phyloP scores from a whole-genome alignment of 1,139 yeast species.

The Saccharomyces pastorianus region DNA sequence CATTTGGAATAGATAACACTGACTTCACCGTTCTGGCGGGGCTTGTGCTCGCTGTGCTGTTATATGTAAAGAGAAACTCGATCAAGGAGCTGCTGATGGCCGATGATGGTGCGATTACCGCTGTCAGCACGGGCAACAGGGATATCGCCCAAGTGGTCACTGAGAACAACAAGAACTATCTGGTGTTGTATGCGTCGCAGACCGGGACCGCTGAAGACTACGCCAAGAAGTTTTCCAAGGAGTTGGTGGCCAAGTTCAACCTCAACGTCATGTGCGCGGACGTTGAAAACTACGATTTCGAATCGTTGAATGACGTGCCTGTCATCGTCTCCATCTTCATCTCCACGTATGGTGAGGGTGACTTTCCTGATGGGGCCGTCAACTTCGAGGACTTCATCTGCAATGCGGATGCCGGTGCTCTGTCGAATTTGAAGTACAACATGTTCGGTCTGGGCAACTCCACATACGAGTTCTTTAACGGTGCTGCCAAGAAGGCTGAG shows the following conservation, averaged over 20 bases:
- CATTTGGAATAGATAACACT: constrained; percentile 44
- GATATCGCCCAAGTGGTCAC: constrained; percentile 58
- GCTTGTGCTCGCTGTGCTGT: constrained; percentile 43
- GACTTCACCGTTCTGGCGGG: constrained; percentile 65
- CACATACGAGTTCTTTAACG: constrained; percentile 85
- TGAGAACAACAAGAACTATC: constrained; percentile 61
- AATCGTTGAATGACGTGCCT: constrained; percentile 54
- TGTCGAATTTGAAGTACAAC: constrained; percentile 58
- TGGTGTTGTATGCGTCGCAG: constrained; percentile 86
- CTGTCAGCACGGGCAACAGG: constrained; percentile 35
- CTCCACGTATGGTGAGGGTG: constrained; percentile 98
- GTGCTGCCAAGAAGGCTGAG: constrained; percentile 59
- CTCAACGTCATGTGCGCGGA: constrained; percentile 82
- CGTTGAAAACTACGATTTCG: constrained; percentile 80
- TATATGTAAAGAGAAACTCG: constrained; percentile 2
- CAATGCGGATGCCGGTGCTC: constrained; percentile 45
- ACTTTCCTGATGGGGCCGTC: constrained; percentile 89
- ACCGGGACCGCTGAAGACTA: constrained; percentile 99
- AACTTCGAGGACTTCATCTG: constrained; percentile 58
- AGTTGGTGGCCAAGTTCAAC: constrained; percentile 63
- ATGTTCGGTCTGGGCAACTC: constrained; percentile 90
- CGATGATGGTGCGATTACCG: constrained; percentile 26
- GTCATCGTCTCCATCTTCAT: constrained; percentile 57
- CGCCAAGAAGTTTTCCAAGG: constrained; percentile 83
- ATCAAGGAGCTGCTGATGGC: constrained; percentile 8